phyloP scores from a whole-genome alignment of 768 basidiomycete species.

The Russula foetens region DNA sequence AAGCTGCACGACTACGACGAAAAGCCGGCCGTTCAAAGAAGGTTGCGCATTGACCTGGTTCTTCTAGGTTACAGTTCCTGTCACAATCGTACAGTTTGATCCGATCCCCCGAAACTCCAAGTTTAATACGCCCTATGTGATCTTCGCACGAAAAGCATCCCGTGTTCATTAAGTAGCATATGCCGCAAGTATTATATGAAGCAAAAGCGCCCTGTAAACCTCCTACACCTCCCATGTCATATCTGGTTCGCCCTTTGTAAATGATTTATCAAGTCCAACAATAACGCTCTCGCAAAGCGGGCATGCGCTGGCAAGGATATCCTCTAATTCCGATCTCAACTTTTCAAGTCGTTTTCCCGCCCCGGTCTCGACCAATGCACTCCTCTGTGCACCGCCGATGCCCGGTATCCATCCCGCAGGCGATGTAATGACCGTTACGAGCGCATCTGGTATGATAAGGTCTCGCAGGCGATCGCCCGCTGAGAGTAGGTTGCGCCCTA shows the following conservation, averaged over 20 bases:
- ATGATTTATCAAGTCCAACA: conserved; percentile 78
- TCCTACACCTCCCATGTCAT: conserved; percentile 63
- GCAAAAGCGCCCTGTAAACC: not conserved
- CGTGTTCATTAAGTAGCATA: conserved; percentile 1
- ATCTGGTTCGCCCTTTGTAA: conserved; percentile 73
- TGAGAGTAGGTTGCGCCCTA: conserved; percentile 75
- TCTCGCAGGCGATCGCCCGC: conserved; percentile 88
- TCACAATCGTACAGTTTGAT: not conserved
- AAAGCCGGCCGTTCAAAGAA: conserved; percentile 74
- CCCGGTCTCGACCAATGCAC: conserved; percentile 39
- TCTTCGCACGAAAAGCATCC: not conserved
- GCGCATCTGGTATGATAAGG: conserved; percentile 88
- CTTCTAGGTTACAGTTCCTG: not conserved
- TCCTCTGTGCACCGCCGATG: conserved; percentile 41
- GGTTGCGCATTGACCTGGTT: conserved; percentile 53
- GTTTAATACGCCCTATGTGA: not conserved
- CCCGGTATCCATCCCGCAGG: conserved; percentile 68
- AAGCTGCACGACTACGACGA: conserved; percentile 62
- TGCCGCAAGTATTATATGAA: conserved; percentile 6
- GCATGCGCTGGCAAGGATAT: conserved; percentile 81
- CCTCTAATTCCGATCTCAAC: conserved; percentile 79
- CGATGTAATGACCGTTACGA: conserved; percentile 75
- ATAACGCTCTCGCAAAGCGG: conserved; percentile 91
- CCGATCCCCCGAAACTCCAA: not conserved
- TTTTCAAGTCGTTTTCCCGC: conserved; percentile 59